Base-by-base conservation (phyloP, 75 land plant species). In the Adiantum capillusveneris region DNA sequence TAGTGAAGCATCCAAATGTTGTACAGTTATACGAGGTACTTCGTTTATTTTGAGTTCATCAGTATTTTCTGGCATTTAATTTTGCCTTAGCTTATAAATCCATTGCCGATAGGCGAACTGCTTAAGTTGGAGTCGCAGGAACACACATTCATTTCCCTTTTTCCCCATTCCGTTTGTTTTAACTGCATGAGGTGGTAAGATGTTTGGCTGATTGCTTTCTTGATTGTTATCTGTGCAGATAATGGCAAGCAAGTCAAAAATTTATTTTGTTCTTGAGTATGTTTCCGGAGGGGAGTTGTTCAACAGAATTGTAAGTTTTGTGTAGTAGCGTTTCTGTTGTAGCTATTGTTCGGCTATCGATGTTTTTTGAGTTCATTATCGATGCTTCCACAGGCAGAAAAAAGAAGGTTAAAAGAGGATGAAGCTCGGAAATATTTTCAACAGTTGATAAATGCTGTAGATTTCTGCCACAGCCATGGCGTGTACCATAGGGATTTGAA, bases 401-500 rank as follows among this genome's bases (percentile, higher is more conserved):
- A 72, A 41, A 81, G 84, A 9, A 67, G 44, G 25, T 59, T 77
- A 1, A 73, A 61, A n/a, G 80, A 77, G 34, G 73, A 73, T 45
- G 58, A 65, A 25, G 79, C 76, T 0, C 46, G 84, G 26, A 73
- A 68, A 52, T 81, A 77, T 53, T 81, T 81, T 42, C 84, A 76
- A 14, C 84, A 81, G 64, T 66, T 85, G 19, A 75, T 85, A 48
- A 66, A 75, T 56, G 88, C 82, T 17, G 75, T 85, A 43, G 84
- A 79, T 30, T 81, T 46, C 59, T 85, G 84, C 46, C 88, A 81
- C 58, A 73, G 79, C 60, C 65, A 84, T 0, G 88, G 88, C 12
- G 88, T 85, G 14, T 85, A 62, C 39, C 88, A 81, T 74, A 65
- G 88, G 0, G 88, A 84, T 29, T 65, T 84, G 41, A 84, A 84